Conservation (phyloP, 2,329 filamentous ascomycete species). For the Neofusicoccum parvum region DNA sequence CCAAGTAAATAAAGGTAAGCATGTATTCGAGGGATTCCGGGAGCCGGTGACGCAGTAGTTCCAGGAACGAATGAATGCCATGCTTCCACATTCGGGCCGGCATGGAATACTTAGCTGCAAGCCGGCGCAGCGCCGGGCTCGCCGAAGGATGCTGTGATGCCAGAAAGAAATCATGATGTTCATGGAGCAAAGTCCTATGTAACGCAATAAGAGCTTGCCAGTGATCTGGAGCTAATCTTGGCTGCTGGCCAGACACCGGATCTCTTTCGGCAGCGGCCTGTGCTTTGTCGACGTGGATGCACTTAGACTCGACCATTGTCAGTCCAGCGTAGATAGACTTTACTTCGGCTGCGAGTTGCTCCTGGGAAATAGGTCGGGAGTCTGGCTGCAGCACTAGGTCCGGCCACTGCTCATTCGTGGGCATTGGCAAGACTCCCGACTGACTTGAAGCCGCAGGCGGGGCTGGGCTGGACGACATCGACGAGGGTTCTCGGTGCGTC, state of each 20-base stretch:
- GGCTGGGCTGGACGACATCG: slow-evolving; percentile 20
- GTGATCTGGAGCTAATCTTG: slow-evolving; percentile 62
- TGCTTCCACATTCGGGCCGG: slow-evolving; percentile 93
- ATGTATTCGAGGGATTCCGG: slow-evolving; percentile 83
- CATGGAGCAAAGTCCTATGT: slow-evolving; percentile 77
- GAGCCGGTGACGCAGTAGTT: slow-evolving; percentile 66
- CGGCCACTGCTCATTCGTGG: slow-evolving; percentile 37
- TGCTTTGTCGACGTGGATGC: slow-evolving; percentile 76
- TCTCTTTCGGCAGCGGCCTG: slow-evolving; percentile 58
- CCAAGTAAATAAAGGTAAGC: slow-evolving; percentile 84
- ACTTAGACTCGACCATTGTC: slow-evolving; percentile 84
- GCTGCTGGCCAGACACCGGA: slow-evolving; percentile 45
- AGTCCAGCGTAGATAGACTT: slow-evolving; percentile 82
- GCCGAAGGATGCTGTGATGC: slow-evolving; percentile 85
- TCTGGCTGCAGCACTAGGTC: slow-evolving; percentile 59
- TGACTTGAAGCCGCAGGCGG: slow-evolving; percentile 25
- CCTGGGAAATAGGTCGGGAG: slow-evolving; percentile 71
- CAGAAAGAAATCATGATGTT: slow-evolving; percentile 68
- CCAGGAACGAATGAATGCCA: slow-evolving; percentile 83
- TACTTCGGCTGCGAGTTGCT: slow-evolving; percentile 78
- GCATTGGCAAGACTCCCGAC: slow-evolving; percentile 37
- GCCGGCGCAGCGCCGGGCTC: slow-evolving; percentile 63
- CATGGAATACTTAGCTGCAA: slow-evolving; percentile 86
- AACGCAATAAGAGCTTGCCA: slow-evolving; percentile 84
- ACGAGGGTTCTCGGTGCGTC: slow-evolving; percentile 4